These are phyloP conservation scores for Jaltomata sinuosa DNA, from an alignment of 257 asterid genomes.

Conservation along the genomic window DNA sequence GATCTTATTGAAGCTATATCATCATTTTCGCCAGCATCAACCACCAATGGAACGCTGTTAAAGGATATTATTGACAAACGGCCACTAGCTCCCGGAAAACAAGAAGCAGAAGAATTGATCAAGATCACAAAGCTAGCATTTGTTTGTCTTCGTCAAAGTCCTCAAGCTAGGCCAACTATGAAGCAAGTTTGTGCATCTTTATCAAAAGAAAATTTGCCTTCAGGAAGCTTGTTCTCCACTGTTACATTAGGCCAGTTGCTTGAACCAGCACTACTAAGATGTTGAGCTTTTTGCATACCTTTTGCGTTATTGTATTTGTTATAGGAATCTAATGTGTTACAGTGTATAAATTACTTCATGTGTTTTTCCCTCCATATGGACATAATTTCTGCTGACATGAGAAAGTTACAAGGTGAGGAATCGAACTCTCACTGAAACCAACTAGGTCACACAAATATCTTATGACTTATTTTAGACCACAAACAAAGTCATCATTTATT, in stretches of 20 bases:
- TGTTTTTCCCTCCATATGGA: neutral
- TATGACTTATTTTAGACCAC: no score
- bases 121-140: conserved; percentile 5
- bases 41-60: neutral
- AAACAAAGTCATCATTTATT: no score
- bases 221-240: neutral
- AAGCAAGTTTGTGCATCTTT: conserved; percentile 12
- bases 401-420: no score
- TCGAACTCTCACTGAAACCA: no score
- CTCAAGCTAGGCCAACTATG: conserved; percentile 20
- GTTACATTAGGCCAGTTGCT: conserved; percentile 8
- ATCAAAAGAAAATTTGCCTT: conserved; percentile 1
- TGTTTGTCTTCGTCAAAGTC: conserved; percentile 10
- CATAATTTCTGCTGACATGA: neutral
- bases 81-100: conserved; percentile 4
- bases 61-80: conserved; percentile 19
- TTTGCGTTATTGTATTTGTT: neutral
- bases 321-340: neutral
- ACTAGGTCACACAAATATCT: no score
- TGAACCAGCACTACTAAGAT: neutral
- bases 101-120: conserved; percentile 12
- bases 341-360: neutral
- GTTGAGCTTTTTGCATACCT: neutral
- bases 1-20: conserved; percentile 4
- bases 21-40: neutral